Evolutionary conservation across 2,329 filamentous ascomycete genomes (phyloP), one percentile per base, ranked within the genome.

Genomic region (Shiraia bambusicola): DNA sequence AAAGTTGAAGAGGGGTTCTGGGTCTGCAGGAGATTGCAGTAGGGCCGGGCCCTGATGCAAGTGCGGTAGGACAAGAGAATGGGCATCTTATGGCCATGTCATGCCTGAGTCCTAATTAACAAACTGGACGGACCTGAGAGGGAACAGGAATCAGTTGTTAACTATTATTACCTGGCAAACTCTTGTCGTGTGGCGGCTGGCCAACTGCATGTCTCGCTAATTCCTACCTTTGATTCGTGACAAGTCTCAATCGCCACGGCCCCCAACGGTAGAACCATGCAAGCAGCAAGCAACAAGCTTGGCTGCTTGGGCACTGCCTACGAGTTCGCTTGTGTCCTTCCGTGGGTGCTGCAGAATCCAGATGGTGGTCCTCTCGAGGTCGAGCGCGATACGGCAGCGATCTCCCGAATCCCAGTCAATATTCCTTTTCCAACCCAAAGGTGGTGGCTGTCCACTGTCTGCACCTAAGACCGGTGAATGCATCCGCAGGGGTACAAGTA

Each of bases 391-490:
- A 33, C 40, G 54, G 54, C 34, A 59, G 43, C 44, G 58, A 64
- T 61, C 56, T 50, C 47, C 56, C 33, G 29, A 37, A 15, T 42
- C 22, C 40, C 36, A 48, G 40, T 40, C 47, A 37, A 52, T 46
- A 54, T 65, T 60, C 46, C 49, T 59, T 59, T 55, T 22, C 56
- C 36, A 42, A 35, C 50, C 40, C 54, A 38, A 41, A 45, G 51
- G 49, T 59, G 54, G 58, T 64, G 61, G 63, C 58, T 61, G 48
- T 45, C 53, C 54, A 47, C 52, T 56, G 52, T 47, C 34, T 43
- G 31, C 42, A 34, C 27, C 32, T 37, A 45, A 43, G 47, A 66
- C 64, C 64, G 63, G 64, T 67, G 47, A 66, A 59, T 40, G 46
- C 35, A 43, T 16, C 28, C 44, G 37, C 53, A 58, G 50, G n/a